These are phyloP conservation scores for Colletotrichum sp. DNA, from an alignment of 2,329 filamentous ascomycete genomes.

Conservation along the genomic window DNA sequence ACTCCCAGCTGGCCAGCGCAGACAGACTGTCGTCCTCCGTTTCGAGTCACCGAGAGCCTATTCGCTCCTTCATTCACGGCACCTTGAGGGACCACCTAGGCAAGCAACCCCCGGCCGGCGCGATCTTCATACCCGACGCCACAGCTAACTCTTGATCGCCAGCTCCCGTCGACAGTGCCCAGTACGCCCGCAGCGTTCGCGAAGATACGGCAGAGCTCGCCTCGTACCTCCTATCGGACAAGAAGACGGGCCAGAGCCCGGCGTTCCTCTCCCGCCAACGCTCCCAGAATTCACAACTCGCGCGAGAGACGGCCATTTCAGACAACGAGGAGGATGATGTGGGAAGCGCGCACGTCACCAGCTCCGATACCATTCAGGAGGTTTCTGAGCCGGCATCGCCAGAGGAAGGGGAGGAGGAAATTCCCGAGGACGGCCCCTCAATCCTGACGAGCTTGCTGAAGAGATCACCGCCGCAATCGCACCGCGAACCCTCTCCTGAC, in stretches of 20 bases:
- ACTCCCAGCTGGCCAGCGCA: constrained; percentile 23
- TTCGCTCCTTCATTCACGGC: constrained; percentile 74
- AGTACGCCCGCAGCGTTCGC: constrained; percentile 80
- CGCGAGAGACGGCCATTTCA: constrained; percentile 27
- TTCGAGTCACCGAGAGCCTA: constrained; percentile 63
- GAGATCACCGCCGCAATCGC: constrained; percentile 50
- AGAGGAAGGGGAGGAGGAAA: constrained; percentile 31
- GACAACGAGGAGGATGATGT: constrained; percentile 31
- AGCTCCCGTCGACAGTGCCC: constrained; percentile 68
- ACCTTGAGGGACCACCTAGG: constrained; percentile 65
- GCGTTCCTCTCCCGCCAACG: constrained; percentile 49
- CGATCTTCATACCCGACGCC: neutral
- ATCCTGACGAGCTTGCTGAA: constrained; percentile 56
- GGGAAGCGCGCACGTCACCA: constrained; percentile 22
- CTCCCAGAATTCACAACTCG: constrained; percentile 36
- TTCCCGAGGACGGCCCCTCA: constrained; percentile 41
- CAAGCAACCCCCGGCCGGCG: constrained; percentile 37
- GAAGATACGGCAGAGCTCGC: constrained; percentile 89
- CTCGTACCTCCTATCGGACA: constrained; percentile 77
- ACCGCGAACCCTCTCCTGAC: constrained; percentile 27
- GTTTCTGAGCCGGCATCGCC: constrained; percentile 63
- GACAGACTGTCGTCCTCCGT: constrained; percentile 43
- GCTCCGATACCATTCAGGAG: constrained; percentile 63
- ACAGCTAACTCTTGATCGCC: neutral
- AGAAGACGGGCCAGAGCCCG: constrained; percentile 48